Evolutionary conservation across 441 rosid species (phyloP), one percentile per base, ranked within the genome.

Genomic region (Jatropha podagrica): DNA sequence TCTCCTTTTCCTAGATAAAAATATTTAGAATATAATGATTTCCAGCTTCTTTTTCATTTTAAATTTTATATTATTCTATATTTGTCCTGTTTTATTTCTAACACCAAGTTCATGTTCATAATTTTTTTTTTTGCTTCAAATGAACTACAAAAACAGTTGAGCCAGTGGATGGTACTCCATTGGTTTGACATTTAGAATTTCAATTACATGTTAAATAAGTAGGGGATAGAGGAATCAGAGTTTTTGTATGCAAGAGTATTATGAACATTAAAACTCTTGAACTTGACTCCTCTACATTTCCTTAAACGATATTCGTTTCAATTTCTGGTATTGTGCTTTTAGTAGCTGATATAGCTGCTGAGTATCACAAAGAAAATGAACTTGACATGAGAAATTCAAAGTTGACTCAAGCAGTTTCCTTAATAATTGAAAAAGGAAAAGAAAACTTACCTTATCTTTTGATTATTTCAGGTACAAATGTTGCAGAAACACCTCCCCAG

Each of bases 391-490:
- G 10, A 12, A 3, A 3, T 59, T 38, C 62, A 46, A 11, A 44
- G 48, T 44, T 32, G 32, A 32, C 1, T 32, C 32, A 32, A 1
- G 32, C 48, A 65, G 46, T 14, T 51, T 63, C 51, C 42, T 66
- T 66, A 0, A 60, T 20, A 59, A 26, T 27, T 55, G 7, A 59
- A 48, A 27, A 8, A 68, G 49, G 26, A n/a, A 80, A 61, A 40
- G 56, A 49, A 23, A 55, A 23, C 75, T 85, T 40, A 81, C 68
- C 65, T 76, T 64, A 41, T 46, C 51, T 76, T 76, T 76, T 73
- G 23, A 54, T 76, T 48, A 74, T 85, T 78, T 79, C 91, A 91
- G 96, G 89, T 68, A 76, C 86, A 83, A 78, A 86, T 48, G 77
- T 86, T 65, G 81, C 83, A 72, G 81, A 81, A 70, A 82, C 56